These are phyloP conservation scores for Lizonia empirigonia DNA, from an alignment of 2,329 filamentous ascomycete genomes.

Conservation along the genomic window DNA sequence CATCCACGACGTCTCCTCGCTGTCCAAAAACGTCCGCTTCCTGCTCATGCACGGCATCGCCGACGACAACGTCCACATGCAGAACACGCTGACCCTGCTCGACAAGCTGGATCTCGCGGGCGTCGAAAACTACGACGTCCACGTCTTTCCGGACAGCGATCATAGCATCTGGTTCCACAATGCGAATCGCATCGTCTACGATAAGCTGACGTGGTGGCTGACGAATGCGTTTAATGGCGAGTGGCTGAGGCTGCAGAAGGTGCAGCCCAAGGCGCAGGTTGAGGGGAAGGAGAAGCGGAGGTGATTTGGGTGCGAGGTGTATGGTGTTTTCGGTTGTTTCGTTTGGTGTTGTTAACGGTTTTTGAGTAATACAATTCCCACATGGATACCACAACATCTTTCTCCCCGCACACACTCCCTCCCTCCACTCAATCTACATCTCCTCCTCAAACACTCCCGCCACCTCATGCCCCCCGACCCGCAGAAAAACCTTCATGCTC, in stretches of 20 bases:
- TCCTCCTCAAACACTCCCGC: conserved; percentile 49
- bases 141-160: conserved; percentile 95
- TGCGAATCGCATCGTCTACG: conserved; percentile 87
- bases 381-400: background rate
- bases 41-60: conserved; percentile 95
- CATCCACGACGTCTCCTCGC: conserved; percentile 74
- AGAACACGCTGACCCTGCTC: conserved; percentile 86
- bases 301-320: conserved; percentile 3
- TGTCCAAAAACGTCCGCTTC: conserved; percentile 81
- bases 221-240: conserved; percentile 98
- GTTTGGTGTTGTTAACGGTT: background rate
- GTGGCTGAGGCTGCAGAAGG: conserved; percentile 70
- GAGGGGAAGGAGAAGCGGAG: conserved; percentile 26
- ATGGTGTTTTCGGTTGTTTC: no score
- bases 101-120: conserved; percentile 82
- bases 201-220: conserved; percentile 88
- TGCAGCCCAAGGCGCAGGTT: conserved; percentile 52
- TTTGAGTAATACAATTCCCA: background rate
- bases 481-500: conserved; percentile 76
- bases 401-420: background rate
- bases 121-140: conserved; percentile 93
- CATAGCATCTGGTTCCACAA: conserved; percentile 96
- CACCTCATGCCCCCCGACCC: conserved; percentile 54
- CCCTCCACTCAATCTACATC: background rate
- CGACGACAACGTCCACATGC: conserved; percentile 97